Base-by-base conservation (phyloP, 176 grass and related monocot species). In the Triticum timopheevii region DNA sequence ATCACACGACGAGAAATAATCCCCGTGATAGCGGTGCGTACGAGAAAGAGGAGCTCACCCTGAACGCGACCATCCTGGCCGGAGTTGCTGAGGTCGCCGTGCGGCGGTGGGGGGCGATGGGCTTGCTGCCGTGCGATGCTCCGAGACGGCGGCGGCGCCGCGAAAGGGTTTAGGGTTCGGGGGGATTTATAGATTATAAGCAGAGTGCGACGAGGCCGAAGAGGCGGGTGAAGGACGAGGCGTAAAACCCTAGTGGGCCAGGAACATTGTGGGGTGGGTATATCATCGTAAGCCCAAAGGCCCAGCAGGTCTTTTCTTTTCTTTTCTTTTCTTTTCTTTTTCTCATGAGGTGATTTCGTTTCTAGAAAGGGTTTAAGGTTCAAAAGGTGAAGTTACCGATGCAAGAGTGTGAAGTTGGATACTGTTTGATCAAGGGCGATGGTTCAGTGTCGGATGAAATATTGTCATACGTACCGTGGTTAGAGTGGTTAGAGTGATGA, bases 1-100 rank as follows among this genome's bases (percentile, higher is more conserved):
- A 84, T 61, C 38, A 42, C 54, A 34, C 9, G 13, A 13, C 64
- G 3, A 45, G 27, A 30, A 28, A 16, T 50, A 49, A 50, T 22
- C 1, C 40, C 42, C 42, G 11, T 20, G 52, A 50, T 40, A 39
- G 19, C 10, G 11, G 36, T 19, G 16, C 10, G 27, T 5, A 28
- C 23, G 59, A 56, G 13, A 5, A 23, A 68, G 20, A 8, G 40
- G 13, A 3, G 5, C 86, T 93, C 61, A 92, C 91, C 91, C 81
- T 92, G 82, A 91, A 96, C 12, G 81, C 78, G 4, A 85, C 94
- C 91, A 95, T 95, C 74, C 12, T 79, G 72, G 79, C 61, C 50
- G 69, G 82, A 59, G 78, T 35, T 65, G 73, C 39, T 40, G 30
- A 27, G 10, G 1, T 73, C 34, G 49, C 44, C 30, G 50, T 42